Evolutionary conservation across 768 basidiomycete species (phyloP), one percentile per base, ranked within the genome.

Genomic region (Peribolospora kevripleyi): DNA sequence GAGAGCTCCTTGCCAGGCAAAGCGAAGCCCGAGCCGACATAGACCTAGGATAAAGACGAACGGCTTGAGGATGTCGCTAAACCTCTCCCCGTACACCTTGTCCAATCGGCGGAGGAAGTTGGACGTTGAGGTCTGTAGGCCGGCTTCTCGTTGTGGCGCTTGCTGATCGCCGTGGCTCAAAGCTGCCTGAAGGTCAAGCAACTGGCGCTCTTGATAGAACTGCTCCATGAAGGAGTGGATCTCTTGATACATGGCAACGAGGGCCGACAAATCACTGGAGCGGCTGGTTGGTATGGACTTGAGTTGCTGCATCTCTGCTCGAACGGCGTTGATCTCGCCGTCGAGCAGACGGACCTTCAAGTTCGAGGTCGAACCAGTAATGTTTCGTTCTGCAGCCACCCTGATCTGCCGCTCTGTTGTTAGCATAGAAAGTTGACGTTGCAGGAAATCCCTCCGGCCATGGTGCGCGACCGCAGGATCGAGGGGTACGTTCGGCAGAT

Each of bases 401-500:
- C 25, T 25, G 25, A 25, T 25, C 25, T 25, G 25, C 25, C 25
- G 25, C 25, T 59, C 52, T 2, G 55, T 53, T 39, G 13, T 46
- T 38, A 48, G 48, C 25, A 13, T 46, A 4, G 5, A 4, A 40
- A 37, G 38, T 42, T 59, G 60, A 5, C 60, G 59, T 3, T 37
- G 46, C 14, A 60, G 49, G 56, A 57, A 59, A 39, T 43, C 7
- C 5, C 14, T 6, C n/a, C 38, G 3, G 4, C 50, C 55, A 6
- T 52, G 72, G 54, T 77, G 72, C 42, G 79, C 73, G 36, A 77
- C 78, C 6, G 80, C 78, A 38, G 93, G 93, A 65, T 98, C 93
- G 51, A 95, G 68, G 3, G 90, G 86, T 2, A 76, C 69, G 65
- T 85, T 75, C 0, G 93, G 87, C 45, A 97, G 72, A 63, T 81